phyloP scores from a whole-genome alignment of 2,329 filamentous ascomycete genomes.

The Aspergillus terreus region DNA sequence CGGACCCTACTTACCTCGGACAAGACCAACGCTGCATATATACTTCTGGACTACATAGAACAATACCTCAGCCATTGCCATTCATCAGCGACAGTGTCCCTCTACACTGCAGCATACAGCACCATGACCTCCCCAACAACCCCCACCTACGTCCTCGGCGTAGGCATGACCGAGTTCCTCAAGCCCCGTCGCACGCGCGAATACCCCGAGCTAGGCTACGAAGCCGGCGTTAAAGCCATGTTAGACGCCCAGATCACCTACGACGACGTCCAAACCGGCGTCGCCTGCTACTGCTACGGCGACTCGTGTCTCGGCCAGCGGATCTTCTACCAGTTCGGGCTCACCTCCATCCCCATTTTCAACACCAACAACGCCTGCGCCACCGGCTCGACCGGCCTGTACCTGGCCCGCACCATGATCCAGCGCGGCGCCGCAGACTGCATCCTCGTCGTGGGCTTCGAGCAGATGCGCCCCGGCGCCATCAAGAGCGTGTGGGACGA shows the following conservation, averaged over 20 bases:
- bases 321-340: constrained; percentile 98
- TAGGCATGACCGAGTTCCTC: constrained; percentile 99
- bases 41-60: too few species aligned
- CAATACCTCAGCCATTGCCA: too few species aligned
- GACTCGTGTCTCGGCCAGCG: constrained; percentile 93
- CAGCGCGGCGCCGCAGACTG: constrained; percentile 78
- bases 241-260: constrained; percentile 80
- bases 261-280: constrained; percentile 89
- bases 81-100: too few species aligned
- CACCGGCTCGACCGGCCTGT: constrained; percentile 86
- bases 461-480: constrained; percentile 96
- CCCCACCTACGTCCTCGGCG: constrained; percentile 83
- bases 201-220: constrained; percentile 91
- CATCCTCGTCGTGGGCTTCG: constrained; percentile 88
- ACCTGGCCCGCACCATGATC: constrained; percentile 77
- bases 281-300: constrained; percentile 98
- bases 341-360: constrained; percentile 93
- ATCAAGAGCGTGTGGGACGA: constrained; percentile 82
- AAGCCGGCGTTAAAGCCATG: constrained; percentile 86
- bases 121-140: constrained; percentile 25
- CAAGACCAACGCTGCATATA: too few species aligned
- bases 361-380: constrained; percentile 99
- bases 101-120: too few species aligned
- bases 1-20: not conserved
- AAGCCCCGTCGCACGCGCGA: constrained; percentile 92